These are phyloP conservation scores for Conticribra guillardii DNA, from an alignment of 108 stramenopile genomes.

Conservation along the genomic window DNA sequence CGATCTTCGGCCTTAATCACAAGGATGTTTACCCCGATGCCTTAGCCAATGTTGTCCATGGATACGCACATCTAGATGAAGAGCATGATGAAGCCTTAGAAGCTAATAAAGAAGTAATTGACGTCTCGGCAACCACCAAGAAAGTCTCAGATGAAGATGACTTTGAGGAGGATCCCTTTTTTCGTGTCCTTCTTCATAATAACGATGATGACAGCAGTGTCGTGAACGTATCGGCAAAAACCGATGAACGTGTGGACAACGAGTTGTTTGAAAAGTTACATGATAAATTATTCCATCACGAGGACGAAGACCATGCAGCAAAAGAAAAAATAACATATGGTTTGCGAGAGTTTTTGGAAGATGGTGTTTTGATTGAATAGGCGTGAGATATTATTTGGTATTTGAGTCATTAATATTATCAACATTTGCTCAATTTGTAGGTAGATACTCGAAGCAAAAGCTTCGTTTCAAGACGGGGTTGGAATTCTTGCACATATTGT, in stretches of 20 bases:
- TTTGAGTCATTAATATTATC: too few species aligned
- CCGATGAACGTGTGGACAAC: slow-evolving; percentile 13
- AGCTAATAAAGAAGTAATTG: slow-evolving; percentile 11
- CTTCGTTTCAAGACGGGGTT: too few species aligned
- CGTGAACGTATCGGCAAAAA: slow-evolving; percentile 11
- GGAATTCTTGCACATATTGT: too few species aligned
- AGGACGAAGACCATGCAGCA: neutral
- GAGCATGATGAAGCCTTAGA: neutral
- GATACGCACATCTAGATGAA: slow-evolving; percentile 17
- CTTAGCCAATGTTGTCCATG: slow-evolving; percentile 26
- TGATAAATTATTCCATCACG: slow-evolving; percentile 18
- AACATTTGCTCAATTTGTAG: too few species aligned
- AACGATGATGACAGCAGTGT: slow-evolving; percentile 21
- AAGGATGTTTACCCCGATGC: slow-evolving; percentile 28
- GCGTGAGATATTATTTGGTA: too few species aligned
- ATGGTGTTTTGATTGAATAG: slow-evolving; percentile 19
- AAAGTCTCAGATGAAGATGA: slow-evolving; percentile 11
- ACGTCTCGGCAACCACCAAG: slow-evolving; percentile 14
- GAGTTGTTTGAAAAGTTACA: slow-evolving; percentile 28
- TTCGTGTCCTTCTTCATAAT: slow-evolving; percentile 24
- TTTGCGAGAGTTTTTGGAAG: slow-evolving; percentile 17
- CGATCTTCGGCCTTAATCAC: neutral
- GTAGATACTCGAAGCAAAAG: too few species aligned
- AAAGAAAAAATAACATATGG: slow-evolving; percentile 21
- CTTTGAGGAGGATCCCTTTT: slow-evolving; percentile 25